Conservation (phyloP, 75 land plant genomes). For the Gnetum montanum region DNA sequence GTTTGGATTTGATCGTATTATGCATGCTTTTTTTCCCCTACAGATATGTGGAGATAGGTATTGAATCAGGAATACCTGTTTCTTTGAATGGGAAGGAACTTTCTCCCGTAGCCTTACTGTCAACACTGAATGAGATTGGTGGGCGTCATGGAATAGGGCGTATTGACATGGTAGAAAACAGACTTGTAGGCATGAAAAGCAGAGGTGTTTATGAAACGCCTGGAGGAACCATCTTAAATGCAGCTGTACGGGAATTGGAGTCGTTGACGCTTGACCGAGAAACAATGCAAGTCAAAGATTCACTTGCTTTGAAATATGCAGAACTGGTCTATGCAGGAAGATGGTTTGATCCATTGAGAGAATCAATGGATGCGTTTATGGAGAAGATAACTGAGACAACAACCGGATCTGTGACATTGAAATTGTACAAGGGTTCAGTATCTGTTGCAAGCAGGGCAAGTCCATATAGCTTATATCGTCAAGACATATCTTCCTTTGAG, state of each 20-base stretch:
- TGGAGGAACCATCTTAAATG: slow-evolving; percentile 83
- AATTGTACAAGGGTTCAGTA: slow-evolving; percentile 85
- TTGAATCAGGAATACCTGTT: slow-evolving; percentile 71
- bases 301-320: slow-evolving; percentile 82
- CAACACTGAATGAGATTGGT: slow-evolving; percentile 68
- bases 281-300: slow-evolving; percentile 80
- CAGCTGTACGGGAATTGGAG: slow-evolving; percentile 82
- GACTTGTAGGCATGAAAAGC: slow-evolving; percentile 97
- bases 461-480: slow-evolving; percentile 78
- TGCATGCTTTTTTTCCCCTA: neutral
- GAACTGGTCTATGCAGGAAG: slow-evolving; percentile 96
- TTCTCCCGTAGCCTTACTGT: slow-evolving; percentile 80
- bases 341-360: slow-evolving; percentile 97
- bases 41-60: slow-evolving; percentile 85
- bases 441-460: slow-evolving; percentile 62
- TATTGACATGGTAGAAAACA: slow-evolving; percentile 94
- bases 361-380: slow-evolving; percentile 92
- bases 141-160: slow-evolving; percentile 96
- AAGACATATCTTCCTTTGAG: slow-evolving; percentile 96
- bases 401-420: slow-evolving; percentile 74
- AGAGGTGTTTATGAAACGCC: slow-evolving; percentile 99
- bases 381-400: slow-evolving; percentile 75
- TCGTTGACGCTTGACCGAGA: slow-evolving; percentile 90
- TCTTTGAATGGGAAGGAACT: slow-evolving; percentile 64
- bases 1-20: too few species aligned